Percentiles rank a stretch among this genome's conserved stretches.
Evolutionary conservation across 768 basidiomycete genomes (phyloP).

Genomic region (Panaeolus papilionaceus): DNA sequence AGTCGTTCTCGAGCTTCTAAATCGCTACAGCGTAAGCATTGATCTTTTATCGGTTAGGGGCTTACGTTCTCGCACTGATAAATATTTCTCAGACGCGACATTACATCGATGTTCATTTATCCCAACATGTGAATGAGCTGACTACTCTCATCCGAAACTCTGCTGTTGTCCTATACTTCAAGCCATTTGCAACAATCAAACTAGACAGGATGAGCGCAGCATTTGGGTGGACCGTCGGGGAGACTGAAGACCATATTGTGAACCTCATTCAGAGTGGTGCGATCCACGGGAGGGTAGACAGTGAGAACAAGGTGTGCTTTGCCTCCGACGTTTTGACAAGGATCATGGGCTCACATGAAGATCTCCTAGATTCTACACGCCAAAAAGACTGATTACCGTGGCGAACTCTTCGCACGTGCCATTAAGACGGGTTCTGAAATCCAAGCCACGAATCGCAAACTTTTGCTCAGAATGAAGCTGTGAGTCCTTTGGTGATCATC

Average conservation of each 20-base stretch:
- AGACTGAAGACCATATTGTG: slow-evolving; percentile 78
- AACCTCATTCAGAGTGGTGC: slow-evolving; percentile 76
- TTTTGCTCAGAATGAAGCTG: slow-evolving; percentile 85
- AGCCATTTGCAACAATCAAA: slow-evolving; percentile 86
- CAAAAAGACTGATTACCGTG: slow-evolving; percentile 79
- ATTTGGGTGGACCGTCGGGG: slow-evolving; percentile 81
- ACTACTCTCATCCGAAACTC: slow-evolving; percentile 75
- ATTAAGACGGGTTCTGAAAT: slow-evolving; percentile 77
- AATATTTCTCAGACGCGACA: slow-evolving; percentile 70
- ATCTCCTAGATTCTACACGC: slow-evolving; percentile 72
- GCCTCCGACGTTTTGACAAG: not conserved
- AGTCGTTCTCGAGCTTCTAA: slow-evolving; percentile 75
- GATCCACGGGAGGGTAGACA: slow-evolving; percentile 86
- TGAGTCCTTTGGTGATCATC: slow-evolving; percentile 45
- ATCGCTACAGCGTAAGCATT: slow-evolving; percentile 66
- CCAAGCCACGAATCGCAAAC: slow-evolving; percentile 74
- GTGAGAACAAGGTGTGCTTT: slow-evolving; percentile 77
- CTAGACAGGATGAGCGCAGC: slow-evolving; percentile 85
- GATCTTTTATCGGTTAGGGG: slow-evolving; percentile 3
- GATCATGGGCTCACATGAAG: slow-evolving; percentile 12
- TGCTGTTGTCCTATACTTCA: slow-evolving; percentile 87
- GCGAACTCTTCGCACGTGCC: slow-evolving; percentile 76
- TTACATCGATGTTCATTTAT: slow-evolving; percentile 78
- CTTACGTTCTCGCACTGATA: not conserved
- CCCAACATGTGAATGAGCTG: slow-evolving; percentile 68